A percentile compares a stretch with the other conserved stretches of the same genome.
Conservation (phyloP, 257 asterid genomes). For the Solanum chmielewskii region DNA sequence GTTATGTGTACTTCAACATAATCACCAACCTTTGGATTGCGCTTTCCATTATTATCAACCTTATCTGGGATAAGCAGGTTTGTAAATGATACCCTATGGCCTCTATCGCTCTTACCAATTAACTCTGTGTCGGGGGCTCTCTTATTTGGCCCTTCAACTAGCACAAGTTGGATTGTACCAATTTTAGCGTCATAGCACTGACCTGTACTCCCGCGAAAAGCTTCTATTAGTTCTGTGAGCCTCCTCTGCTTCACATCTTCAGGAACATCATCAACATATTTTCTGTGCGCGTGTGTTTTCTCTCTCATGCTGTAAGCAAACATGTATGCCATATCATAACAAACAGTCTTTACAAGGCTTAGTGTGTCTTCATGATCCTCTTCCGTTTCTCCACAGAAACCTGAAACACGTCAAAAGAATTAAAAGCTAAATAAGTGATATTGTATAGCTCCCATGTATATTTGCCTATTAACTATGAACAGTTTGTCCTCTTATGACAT, state of each 20-base stretch:
- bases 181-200: constrained; percentile 63
- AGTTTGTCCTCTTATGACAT: not conserved
- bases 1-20: constrained; percentile 61
- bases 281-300: constrained; percentile 96
- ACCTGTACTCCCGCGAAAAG: constrained; percentile 83
- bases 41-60: constrained; percentile 31
- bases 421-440: not conserved
- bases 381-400: constrained; percentile 96
- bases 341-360: constrained; percentile 53
- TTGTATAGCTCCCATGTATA: not conserved
- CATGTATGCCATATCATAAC: constrained; percentile 97
- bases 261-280: constrained; percentile 75
- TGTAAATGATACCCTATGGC: constrained; percentile 72
- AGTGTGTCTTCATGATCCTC: constrained; percentile 83
- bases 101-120: constrained; percentile 87
- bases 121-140: constrained; percentile 89
- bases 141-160: constrained; percentile 94
- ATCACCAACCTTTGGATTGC: constrained; percentile 66
- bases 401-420: constrained; percentile 22
- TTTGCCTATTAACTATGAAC: not conserved
- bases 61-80: constrained; percentile 46
- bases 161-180: constrained; percentile 71
- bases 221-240: constrained; percentile 69
- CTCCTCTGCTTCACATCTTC: constrained; percentile 81
- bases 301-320: constrained; percentile 99